Percentiles rank a stretch among this genome's conserved stretches.
These are phyloP conservation scores for Crithidia bombi DNA, from an alignment of 208 protist genomes.

Conservation along the genomic window DNA sequence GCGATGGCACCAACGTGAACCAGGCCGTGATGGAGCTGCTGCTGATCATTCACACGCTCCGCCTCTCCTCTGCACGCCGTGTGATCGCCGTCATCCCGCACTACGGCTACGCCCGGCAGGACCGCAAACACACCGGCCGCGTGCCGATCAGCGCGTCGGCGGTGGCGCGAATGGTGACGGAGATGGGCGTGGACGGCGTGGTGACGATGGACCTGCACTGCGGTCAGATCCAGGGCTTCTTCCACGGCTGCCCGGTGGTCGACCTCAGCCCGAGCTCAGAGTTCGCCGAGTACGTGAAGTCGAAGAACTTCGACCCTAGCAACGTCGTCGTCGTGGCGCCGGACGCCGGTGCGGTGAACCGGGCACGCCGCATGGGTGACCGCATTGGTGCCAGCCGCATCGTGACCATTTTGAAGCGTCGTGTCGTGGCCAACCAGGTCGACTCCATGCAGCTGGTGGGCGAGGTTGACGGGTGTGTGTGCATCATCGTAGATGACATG, in stretches of 20 bases:
- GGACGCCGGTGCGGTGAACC: slow-evolving; percentile 95
- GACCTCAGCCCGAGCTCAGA: slow-evolving; percentile 90
- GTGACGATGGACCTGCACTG: slow-evolving; percentile 96
- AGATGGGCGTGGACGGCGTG: slow-evolving; percentile 91
- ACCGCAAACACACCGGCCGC: slow-evolving; percentile 94
- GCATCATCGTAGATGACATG: slow-evolving; percentile 98
- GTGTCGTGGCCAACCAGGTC: slow-evolving; percentile 93
- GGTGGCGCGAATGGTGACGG: slow-evolving; percentile 94
- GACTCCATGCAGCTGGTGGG: slow-evolving; percentile 95
- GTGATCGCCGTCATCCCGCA: slow-evolving; percentile 96
- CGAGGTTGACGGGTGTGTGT: slow-evolving; percentile 93
- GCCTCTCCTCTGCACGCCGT: slow-evolving; percentile 86
- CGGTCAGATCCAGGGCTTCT: slow-evolving; percentile 96
- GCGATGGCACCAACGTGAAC: slow-evolving; percentile 81
- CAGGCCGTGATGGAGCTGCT: slow-evolving; percentile 96
- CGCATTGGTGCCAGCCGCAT: slow-evolving; percentile 86
- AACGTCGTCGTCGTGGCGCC: slow-evolving; percentile 95
- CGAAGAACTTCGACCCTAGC: slow-evolving; percentile 66
- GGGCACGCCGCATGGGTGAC: slow-evolving; percentile 88
- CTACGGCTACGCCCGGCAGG: slow-evolving; percentile 96
- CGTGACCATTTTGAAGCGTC: slow-evolving; percentile 95
- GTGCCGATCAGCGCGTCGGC: slow-evolving; percentile 96
- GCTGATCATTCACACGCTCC: slow-evolving; percentile 94
- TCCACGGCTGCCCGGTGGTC: slow-evolving; percentile 93
- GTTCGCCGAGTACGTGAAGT: slow-evolving; percentile 87